Percentiles rank a stretch among this genome's conserved stretches.
phyloP scores from a whole-genome alignment of 306 rosid species.

The Lathyrus aphaca region DNA sequence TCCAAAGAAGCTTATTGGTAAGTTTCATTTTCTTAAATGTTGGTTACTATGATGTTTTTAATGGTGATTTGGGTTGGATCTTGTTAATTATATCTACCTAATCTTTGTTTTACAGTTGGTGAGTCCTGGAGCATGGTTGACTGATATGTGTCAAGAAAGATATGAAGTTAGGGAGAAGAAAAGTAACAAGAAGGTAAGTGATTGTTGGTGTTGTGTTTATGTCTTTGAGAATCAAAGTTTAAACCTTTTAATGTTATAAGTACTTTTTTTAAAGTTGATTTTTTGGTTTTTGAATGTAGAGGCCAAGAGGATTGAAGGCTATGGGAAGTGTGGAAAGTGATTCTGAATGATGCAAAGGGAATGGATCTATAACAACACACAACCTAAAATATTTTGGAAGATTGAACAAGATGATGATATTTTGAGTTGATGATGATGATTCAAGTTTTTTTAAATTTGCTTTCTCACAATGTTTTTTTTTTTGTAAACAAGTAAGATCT shows the following conservation, averaged over 20 bases:
- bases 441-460: constrained; percentile 36
- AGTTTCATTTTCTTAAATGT: constrained; percentile 29
- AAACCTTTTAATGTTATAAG: background rate
- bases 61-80: constrained; percentile 33
- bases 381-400: constrained; percentile 32
- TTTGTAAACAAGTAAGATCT: constrained; percentile 51
- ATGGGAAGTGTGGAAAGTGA: constrained; percentile 83
- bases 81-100: constrained; percentile 28
- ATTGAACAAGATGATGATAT: constrained; percentile 16
- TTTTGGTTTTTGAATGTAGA: constrained; percentile 50
- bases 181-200: constrained; percentile 70
- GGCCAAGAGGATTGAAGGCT: constrained; percentile 82
- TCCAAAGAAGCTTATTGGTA: constrained; percentile 77
- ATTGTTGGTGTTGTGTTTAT: background rate
- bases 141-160: constrained; percentile 90
- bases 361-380: constrained; percentile 12
- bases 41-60: background rate
- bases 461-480: constrained; percentile 35
- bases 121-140: constrained; percentile 91
- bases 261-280: constrained; percentile 2
- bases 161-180: constrained; percentile 90
- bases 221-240: no score
- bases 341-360: constrained; percentile 50
- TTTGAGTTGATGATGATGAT: constrained; percentile 38
- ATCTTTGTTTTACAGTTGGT: constrained; percentile 56